Base-by-base conservation (phyloP, 2,329 filamentous ascomycete genomes). In the Zelopaecilomyces penicillatus region DNA sequence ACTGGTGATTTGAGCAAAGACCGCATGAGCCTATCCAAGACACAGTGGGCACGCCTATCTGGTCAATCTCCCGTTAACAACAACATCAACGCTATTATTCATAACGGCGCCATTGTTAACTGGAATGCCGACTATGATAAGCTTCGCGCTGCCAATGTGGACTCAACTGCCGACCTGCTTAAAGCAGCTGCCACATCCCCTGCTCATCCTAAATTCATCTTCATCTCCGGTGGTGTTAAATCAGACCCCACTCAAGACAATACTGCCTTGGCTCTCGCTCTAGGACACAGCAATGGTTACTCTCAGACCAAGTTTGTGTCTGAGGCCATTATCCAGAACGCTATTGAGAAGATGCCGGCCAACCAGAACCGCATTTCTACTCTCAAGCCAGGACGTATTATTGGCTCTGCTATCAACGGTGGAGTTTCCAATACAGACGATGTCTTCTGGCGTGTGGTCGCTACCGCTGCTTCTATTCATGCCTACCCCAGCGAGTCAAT, bases 21-120 rank as follows among this genome's bases (percentile, higher is more conserved):
- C 2, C 74, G 76, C 10, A 78, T 95, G 9, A 88, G 87, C 6
- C 66, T 95, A 19, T 71, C 74, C 5, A 70, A 78, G 8, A 66
- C 68, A 2, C 45, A 44, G 19, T 94, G 85, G 83, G 68, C 82
- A 39, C 69, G 66, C 7, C 60, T 95, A 4, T 11, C 8, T n/a
- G 40, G 40, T 5, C 5, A 36, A 10, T 43, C 44, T 3, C 29
- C 11, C 9, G 36, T 39, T 29, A 30, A 46, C 1, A 65, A 80
- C 4, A 72, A 80, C 34, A 82, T 83, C 1, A 85, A 94, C 57
- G 74, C 81, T 2, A 70, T 88, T 6, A 76, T 88, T 32, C 84
- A 95, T 69, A 95, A 95, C 57, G 90, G 87, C 37, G 87, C 87
- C 11, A 70, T 74, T 33, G 81, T 86, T 7, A 83, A 94, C 60